phyloP scores from a whole-genome alignment of 257 asterid species.

The Anisodus acutangulus region DNA sequence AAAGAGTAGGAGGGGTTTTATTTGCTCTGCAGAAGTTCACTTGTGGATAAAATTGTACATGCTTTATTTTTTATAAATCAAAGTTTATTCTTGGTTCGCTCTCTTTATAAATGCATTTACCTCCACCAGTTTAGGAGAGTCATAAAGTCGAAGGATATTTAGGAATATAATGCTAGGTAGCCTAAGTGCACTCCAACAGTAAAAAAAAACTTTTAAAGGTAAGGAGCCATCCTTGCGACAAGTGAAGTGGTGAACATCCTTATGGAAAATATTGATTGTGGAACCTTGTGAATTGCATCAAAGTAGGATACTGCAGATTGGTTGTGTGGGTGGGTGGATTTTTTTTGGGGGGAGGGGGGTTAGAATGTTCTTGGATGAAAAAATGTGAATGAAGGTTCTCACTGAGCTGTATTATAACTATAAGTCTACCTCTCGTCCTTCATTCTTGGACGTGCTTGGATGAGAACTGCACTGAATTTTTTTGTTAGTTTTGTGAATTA shows the following conservation, averaged over 20 bases:
- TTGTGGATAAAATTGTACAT: neutral
- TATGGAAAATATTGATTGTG: neutral
- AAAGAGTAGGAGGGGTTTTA: neutral
- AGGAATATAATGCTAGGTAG: neutral
- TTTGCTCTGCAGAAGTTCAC: constrained; percentile 8
- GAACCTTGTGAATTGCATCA: neutral
- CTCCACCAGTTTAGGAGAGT: neutral
- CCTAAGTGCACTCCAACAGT: neutral
- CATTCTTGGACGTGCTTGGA: neutral
- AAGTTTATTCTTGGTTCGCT: neutral
- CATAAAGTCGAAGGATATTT: constrained; percentile 8
- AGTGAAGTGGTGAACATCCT: neutral
- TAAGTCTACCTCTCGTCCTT: neutral
- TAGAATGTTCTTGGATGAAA: neutral
- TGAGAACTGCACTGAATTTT: neutral
- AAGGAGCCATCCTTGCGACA: neutral
- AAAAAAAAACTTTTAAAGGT: neutral
- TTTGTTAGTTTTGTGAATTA: neutral
- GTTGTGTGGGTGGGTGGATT: neutral
- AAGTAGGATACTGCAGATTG: neutral
- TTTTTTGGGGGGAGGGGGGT: neutral
- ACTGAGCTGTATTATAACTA: neutral
- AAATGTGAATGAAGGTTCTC: neutral
- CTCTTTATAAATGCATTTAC: neutral
- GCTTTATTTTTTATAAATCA: neutral